Evolutionary conservation across 768 basidiomycete species (phyloP), one percentile per base, ranked within the genome.

Genomic region (Tylopilus sp.): DNA sequence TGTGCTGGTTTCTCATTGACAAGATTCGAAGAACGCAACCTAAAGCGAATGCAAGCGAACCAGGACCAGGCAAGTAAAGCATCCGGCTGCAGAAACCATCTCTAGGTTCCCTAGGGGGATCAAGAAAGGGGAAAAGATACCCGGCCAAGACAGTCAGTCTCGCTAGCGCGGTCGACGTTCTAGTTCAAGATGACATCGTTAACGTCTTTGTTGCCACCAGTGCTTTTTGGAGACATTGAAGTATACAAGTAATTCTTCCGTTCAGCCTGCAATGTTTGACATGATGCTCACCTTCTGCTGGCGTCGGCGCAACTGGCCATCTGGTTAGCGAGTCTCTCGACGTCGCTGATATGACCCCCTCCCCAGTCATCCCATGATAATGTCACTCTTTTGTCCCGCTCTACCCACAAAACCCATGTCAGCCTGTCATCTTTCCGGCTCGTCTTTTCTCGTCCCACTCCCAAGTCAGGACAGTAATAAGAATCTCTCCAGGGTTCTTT

Each of bases 281-380:
- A 10, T 6, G 28, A 28, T 10, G 28, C 28, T 28, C 6, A 28
- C 10, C 9, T 10, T 31, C 30, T 12, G 18, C 36, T 42, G 9
- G 47, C 39, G 3, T 42, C 39, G 17, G 28, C 28, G 17, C 47
- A 42, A 23, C 26, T 36, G 69, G 63, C 54, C 67, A 67, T 51
- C 62, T 70, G 58, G 57, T 70, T 52, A 56, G 59, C 60, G 68
- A 68, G 60, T 69, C 68, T n/a, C 60, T 67, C 12, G 67, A 70
- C 50, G 30, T 60, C 22, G 40, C 51, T 12, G 38, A 47, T 31
- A 26, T 28, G 44, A 7, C 26, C 50, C 38, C 41, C 22, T 43
- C 50, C 51, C 25, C 59, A 58, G 33, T 47, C 67, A 28, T 9
- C 69, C 68, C 10, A 61, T 66, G 50, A 60, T 25, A 30, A 52